Evolutionary conservation across 2,329 filamentous ascomycete genomes (phyloP).

Genomic region (Fusarium sp.): DNA sequence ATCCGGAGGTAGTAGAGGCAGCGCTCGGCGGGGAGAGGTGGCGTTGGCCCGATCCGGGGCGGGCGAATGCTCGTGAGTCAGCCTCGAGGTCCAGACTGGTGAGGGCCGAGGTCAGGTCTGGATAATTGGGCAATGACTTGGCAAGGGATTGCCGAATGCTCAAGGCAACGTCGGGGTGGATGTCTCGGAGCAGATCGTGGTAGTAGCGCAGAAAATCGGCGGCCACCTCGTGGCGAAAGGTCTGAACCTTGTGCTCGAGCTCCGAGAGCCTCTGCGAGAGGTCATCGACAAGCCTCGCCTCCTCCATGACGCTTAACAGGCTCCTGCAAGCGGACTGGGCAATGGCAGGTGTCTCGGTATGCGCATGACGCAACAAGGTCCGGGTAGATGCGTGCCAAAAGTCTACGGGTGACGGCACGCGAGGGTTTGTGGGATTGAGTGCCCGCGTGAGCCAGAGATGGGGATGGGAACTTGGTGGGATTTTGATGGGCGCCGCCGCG

Average conservation of each 20-base stretch:
- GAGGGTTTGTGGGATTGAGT: slow-evolving; percentile 33
- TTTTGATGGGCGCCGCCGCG: slow-evolving; percentile 25
- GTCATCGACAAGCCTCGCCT: slow-evolving; percentile 61
- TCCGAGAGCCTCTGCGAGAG: slow-evolving; percentile 66
- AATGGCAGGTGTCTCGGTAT: slow-evolving; percentile 48
- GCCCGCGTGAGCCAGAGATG: slow-evolving; percentile 33
- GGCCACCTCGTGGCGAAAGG: slow-evolving; percentile 68
- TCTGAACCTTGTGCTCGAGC: slow-evolving; percentile 68
- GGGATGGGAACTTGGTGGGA: slow-evolving; percentile 25
- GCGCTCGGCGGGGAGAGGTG: slow-evolving; percentile 47
- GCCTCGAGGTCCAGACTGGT: slow-evolving; percentile 50
- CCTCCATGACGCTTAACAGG: slow-evolving; percentile 53
- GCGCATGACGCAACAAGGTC: slow-evolving; percentile 51
- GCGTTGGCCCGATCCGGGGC: slow-evolving; percentile 47
- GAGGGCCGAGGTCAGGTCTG: slow-evolving; percentile 56
- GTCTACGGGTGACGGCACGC: slow-evolving; percentile 28
- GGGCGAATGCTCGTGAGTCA: slow-evolving; percentile 51
- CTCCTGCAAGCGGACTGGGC: slow-evolving; percentile 47
- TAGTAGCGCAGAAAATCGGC: slow-evolving; percentile 68
- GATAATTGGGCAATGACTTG: slow-evolving; percentile 58
- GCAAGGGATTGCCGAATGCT: slow-evolving; percentile 61
- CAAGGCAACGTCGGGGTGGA: slow-evolving; percentile 59
- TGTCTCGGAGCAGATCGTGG: slow-evolving; percentile 61
- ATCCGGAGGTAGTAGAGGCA: slow-evolving; percentile 43
- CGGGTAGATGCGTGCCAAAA: slow-evolving; percentile 28